Evolutionary conservation across 2,329 filamentous ascomycete genomes (phyloP).

Genomic region (Colletotrichum truncatum): DNA sequence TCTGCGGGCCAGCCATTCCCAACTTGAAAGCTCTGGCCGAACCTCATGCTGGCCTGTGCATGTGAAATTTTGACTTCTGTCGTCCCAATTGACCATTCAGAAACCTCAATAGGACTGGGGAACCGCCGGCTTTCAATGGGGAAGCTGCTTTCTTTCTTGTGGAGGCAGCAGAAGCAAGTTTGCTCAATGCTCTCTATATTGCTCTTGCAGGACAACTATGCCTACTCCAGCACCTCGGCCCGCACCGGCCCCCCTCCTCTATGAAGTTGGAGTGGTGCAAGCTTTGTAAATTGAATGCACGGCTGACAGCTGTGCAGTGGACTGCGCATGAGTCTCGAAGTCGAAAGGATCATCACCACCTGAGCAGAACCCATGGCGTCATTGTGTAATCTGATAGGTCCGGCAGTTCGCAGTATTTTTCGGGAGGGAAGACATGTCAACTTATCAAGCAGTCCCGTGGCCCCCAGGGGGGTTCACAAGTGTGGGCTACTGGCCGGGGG

Average conservation of each 20-base stretch:
- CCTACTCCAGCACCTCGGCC: conserved; percentile 24
- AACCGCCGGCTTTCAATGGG: neutral
- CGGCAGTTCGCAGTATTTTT: conserved; percentile 14
- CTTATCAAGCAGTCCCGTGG: conserved; percentile 9
- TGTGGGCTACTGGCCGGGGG: neutral
- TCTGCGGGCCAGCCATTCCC: neutral
- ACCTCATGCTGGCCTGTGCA: conserved; percentile 1
- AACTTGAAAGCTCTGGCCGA: neutral
- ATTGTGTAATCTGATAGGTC: conserved; percentile 7
- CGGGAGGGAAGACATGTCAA: neutral
- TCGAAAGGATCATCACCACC: neutral
- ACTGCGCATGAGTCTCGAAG: neutral
- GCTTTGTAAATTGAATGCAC: neutral
- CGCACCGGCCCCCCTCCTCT: neutral
- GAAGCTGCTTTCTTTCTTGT: neutral
- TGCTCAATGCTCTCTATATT: neutral
- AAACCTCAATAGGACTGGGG: neutral
- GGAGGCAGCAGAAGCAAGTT: conserved; percentile 5
- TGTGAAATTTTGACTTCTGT: neutral
- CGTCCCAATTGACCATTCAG: conserved; percentile 3
- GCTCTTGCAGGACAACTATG: conserved; percentile 4
- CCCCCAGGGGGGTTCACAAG: neutral
- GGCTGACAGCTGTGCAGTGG: neutral
- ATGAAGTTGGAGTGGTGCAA: neutral
- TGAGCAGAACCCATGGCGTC: conserved; percentile 1